Evolutionary conservation across 202 grass and related monocot genomes (phyloP).

Genomic region (Bolboschoenoplectus hybrid): DNA sequence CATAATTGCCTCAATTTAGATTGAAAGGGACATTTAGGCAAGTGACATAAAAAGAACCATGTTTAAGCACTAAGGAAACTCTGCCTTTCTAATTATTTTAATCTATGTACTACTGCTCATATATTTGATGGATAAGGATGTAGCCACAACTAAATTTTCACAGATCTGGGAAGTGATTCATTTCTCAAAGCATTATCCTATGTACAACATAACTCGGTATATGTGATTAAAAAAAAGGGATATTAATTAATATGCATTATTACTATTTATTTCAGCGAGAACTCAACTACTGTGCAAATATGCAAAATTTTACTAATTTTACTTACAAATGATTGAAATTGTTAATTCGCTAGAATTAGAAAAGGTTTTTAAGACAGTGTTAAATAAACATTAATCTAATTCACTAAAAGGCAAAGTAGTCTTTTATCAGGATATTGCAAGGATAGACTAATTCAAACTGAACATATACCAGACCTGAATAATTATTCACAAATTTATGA

Average conservation of each 20-base stretch:
- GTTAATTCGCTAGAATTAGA: not conserved
- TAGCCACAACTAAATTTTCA: not conserved
- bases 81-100: conserved; percentile 30
- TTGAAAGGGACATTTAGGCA: conserved; percentile 30
- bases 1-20: conserved; percentile 35
- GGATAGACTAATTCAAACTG: not conserved
- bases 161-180: conserved; percentile 23
- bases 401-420: not conserved
- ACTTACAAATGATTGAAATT: not conserved
- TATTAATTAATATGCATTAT: not conserved
- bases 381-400: not conserved
- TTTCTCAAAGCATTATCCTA: conserved; percentile 10
- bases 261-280: not conserved
- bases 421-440: not conserved
- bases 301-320: not conserved
- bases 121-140: conserved; percentile 29
- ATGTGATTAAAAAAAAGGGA: not conserved
- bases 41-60: conserved; percentile 20
- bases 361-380: not conserved
- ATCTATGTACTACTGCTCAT: not conserved
- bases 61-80: conserved; percentile 43
- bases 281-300: not conserved
- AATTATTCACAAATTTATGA: not conserved
- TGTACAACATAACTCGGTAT: not conserved
- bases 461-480: not conserved